A percentile compares a stretch with the other conserved stretches of the same genome.
Evolutionary conservation across 2,329 filamentous ascomycete species (phyloP).

Genomic region (Pseudogymnoascus sp.): DNA sequence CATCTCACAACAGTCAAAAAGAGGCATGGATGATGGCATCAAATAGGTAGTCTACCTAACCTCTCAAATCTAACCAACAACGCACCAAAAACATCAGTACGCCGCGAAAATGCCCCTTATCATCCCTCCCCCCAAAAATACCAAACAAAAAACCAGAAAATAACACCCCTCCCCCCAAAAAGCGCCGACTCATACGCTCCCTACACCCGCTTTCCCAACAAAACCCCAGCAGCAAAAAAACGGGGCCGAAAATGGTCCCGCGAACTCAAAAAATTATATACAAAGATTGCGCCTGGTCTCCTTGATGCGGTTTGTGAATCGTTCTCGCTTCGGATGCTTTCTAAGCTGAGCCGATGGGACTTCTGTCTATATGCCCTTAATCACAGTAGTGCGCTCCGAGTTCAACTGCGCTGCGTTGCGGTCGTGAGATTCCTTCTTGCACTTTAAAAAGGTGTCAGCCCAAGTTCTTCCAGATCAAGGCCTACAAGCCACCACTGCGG

Average conservation of each 20-base stretch:
- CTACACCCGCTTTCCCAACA: constrained; percentile 1
- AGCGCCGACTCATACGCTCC: not conserved
- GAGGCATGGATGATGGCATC: not conserved
- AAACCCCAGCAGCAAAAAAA: not conserved
- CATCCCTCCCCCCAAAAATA: not conserved
- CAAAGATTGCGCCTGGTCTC: not conserved
- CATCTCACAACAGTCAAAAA: not conserved
- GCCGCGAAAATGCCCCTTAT: not conserved
- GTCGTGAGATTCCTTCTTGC: constrained; percentile 95
- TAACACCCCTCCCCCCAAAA: not conserved
- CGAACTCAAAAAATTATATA: not conserved
- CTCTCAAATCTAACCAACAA: not conserved
- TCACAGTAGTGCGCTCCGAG: constrained; percentile 85
- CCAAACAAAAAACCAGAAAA: not conserved
- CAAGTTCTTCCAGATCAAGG: constrained; percentile 28
- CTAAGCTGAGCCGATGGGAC: not conserved
- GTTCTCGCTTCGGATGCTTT: not conserved
- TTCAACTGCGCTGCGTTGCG: constrained; percentile 90
- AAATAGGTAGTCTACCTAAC: not conserved
- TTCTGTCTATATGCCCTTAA: constrained; percentile 68
- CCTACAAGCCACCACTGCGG: constrained; percentile 38
- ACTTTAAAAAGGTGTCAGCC: constrained; percentile 39
- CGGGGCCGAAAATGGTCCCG: not conserved
- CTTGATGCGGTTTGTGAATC: not conserved
- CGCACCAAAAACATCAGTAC: not conserved